Conservation (phyloP, 495 filamentous ascomycete genomes). For the Rhizodiscina lignyota region DNA sequence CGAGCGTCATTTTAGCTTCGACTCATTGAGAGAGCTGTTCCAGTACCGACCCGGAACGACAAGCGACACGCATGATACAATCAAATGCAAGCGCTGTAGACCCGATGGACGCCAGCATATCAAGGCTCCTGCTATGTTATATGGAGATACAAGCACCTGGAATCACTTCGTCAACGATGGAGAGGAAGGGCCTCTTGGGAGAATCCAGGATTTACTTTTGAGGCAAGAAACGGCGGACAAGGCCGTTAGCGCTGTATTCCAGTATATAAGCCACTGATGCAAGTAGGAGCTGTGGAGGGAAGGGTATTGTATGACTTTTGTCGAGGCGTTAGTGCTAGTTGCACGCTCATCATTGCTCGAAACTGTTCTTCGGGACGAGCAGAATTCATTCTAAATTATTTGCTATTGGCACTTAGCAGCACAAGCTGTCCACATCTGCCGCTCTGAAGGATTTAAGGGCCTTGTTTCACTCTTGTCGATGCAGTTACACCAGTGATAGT, state of each 20-base stretch:
- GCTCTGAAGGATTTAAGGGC: no score
- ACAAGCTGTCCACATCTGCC: no score
- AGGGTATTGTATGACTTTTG: no score
- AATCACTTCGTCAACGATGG: constrained; percentile 85
- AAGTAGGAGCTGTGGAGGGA: no score
- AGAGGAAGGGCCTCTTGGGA: constrained; percentile 45
- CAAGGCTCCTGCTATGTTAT: constrained; percentile 85
- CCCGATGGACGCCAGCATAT: constrained; percentile 67
- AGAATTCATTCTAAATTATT: no score
- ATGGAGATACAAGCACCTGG: constrained; percentile 97
- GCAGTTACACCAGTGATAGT: no score
- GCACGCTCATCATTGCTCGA: no score
- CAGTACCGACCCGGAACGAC: constrained; percentile 69
- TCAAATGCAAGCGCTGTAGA: constrained; percentile 94
- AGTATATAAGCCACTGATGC: constrained; percentile 89
- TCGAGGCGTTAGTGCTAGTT: no score
- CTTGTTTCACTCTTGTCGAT: no score
- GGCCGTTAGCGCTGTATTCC: constrained; percentile 87
- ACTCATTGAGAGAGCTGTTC: constrained; percentile 81
- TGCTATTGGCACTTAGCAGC: no score
- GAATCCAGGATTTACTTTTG: constrained; percentile 82
- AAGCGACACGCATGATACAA: constrained; percentile 95
- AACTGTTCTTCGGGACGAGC: no score
- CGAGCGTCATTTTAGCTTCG: constrained; percentile 85
- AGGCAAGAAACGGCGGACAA: constrained; percentile 67